These are phyloP conservation scores for Ophiocordyceps camponoti-rufipedis DNA, from an alignment of 2,329 filamentous ascomycete species.

Conservation along the genomic window DNA sequence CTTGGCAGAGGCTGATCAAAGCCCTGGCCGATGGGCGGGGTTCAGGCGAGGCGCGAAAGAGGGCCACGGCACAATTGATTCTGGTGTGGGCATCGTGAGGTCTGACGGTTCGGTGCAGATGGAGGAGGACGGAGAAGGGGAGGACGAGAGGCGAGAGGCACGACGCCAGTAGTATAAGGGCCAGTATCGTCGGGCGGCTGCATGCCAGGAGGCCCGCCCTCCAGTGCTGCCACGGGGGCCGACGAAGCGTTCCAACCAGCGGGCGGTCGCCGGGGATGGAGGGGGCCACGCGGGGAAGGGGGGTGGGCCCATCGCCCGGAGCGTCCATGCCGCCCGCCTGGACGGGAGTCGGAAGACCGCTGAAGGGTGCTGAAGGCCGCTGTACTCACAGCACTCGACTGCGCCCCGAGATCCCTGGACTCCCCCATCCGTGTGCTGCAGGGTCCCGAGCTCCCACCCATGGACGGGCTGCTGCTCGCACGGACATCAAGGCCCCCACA, in stretches of 20 bases:
- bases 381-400: background rate
- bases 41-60: slow-evolving; percentile 1
- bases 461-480: too few relatives aligned
- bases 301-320: background rate
- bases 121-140: slow-evolving; percentile 1
- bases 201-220: background rate
- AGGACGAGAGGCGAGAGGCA: background rate
- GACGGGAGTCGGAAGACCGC: background rate
- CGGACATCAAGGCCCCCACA: background rate
- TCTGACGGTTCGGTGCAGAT: slow-evolving; percentile 3
- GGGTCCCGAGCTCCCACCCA: background rate
- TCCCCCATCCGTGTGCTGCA: background rate
- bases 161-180: background rate
- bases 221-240: background rate
- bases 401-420: background rate
- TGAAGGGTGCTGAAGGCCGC: background rate
- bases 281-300: background rate
- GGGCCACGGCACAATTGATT: slow-evolving; percentile 3
- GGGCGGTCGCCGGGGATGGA: background rate
- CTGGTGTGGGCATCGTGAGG: slow-evolving; percentile 7
- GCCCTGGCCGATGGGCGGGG: slow-evolving; percentile 5
- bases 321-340: background rate
- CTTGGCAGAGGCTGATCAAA: background rate
- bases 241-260: background rate
- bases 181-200: background rate